Percentiles rank a stretch among this genome's conserved stretches.
Evolutionary conservation across 306 rosid species (phyloP).

Genomic region (Cicer bijugum): DNA sequence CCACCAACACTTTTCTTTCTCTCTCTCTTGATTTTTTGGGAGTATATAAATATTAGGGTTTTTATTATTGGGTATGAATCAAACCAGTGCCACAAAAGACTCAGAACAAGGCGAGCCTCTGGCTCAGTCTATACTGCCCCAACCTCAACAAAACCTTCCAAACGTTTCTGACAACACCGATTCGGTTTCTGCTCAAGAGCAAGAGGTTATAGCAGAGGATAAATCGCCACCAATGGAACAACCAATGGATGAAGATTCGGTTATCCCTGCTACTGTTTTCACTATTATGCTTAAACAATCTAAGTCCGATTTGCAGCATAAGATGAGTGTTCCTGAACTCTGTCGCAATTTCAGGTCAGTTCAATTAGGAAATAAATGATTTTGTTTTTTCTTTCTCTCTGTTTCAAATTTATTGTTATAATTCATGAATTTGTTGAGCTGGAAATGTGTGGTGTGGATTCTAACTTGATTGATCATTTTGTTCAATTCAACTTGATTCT

Average conservation of each 20-base stretch:
- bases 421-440: not conserved
- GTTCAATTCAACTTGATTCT: not conserved
- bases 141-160: constrained; percentile 35
- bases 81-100: constrained; percentile 59
- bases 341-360: constrained; percentile 94
- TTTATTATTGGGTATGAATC: constrained; percentile 61
- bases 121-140: constrained; percentile 51
- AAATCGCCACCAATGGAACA: constrained; percentile 48
- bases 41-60: constrained; percentile 62
- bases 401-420: not conserved
- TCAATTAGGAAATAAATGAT: not conserved
- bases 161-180: constrained; percentile 56
- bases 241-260: constrained; percentile 83
- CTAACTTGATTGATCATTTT: constrained; percentile 11
- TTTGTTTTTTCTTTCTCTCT: not conserved
- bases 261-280: constrained; percentile 74
- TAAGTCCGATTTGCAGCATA: constrained; percentile 74
- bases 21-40: constrained; percentile 42
- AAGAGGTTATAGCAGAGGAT: constrained; percentile 42
- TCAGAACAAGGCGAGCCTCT: constrained; percentile 65
- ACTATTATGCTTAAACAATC: constrained; percentile 84
- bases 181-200: constrained; percentile 49
- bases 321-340: constrained; percentile 96
- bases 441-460: constrained; percentile 15
- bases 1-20: constrained; percentile 58